Percentiles rank a stretch among this genome's conserved stretches.
These are phyloP conservation scores for Polytrichum commune DNA, from an alignment of 225 moss, liverwort and hornwort species.

Conservation along the genomic window DNA sequence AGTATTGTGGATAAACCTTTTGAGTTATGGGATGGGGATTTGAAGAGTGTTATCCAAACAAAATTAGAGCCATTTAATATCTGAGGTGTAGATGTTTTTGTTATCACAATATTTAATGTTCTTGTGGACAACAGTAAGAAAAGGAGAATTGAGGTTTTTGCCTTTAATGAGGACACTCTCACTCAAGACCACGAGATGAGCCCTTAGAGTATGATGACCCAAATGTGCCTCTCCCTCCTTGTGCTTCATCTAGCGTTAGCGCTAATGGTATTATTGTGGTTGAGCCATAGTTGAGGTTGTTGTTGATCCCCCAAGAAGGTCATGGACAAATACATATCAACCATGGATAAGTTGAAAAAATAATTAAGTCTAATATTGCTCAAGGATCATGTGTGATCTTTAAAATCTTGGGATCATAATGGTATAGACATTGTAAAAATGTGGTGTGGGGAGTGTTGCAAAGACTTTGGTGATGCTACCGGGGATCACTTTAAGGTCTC, in stretches of 20 bases:
- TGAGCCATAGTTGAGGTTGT: neutral
- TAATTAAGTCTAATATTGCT: neutral
- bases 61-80: neutral
- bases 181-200: neutral
- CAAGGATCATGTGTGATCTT: neutral
- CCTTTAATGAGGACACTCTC: neutral
- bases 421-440: neutral
- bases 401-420: neutral
- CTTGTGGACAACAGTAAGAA: neutral
- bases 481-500: neutral
- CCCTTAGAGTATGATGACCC: neutral
- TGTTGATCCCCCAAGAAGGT: neutral
- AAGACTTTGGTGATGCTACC: neutral
- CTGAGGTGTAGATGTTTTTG: neutral
- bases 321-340: neutral
- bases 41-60: neutral
- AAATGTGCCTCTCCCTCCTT: too few species aligned
- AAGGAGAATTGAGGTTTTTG: too few species aligned
- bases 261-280: neutral
- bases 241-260: neutral
- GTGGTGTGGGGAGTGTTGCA: conserved; percentile 1
- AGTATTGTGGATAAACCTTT: neutral
- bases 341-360: neutral
- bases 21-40: neutral
- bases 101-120: neutral